Evolutionary conservation across 2,329 filamentous ascomycete genomes (phyloP).

Genomic region (Hypoxylon sp.): DNA sequence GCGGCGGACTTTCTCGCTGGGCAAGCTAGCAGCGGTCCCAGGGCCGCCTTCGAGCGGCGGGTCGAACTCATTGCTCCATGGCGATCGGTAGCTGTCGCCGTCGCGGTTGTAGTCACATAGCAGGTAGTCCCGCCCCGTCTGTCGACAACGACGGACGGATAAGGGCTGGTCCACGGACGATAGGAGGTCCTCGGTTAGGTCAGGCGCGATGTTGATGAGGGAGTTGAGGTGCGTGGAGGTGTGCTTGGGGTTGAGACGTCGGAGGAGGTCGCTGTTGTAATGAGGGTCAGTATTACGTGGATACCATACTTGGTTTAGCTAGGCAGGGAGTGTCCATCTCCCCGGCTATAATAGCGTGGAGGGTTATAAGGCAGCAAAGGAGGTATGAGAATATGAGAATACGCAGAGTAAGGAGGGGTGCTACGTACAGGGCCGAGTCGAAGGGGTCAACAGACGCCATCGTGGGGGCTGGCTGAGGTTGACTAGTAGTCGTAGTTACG

Average conservation of each 20-base stretch:
- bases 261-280: conserved; percentile 86
- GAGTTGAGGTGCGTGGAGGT: conserved; percentile 88
- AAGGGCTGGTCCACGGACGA: conserved; percentile 98
- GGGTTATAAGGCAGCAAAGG: conserved; percentile 29
- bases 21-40: conserved; percentile 83
- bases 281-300: conserved; percentile 18
- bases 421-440: conserved; percentile 79
- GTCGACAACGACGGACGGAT: conserved; percentile 84
- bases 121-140: conserved; percentile 93
- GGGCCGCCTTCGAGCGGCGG: conserved; percentile 77
- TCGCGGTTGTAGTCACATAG: conserved; percentile 99
- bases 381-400: conserved; percentile 11
- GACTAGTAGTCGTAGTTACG: neutral
- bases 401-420: conserved; percentile 11
- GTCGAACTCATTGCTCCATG: conserved; percentile 99
- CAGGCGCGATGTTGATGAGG: conserved; percentile 89
- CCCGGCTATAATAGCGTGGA: neutral
- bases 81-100: conserved; percentile 95
- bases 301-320: neutral
- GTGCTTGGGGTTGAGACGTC: conserved; percentile 94
- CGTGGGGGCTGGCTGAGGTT: conserved; percentile 18
- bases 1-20: conserved; percentile 89
- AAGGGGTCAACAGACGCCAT: conserved; percentile 74
- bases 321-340: neutral
- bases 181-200: conserved; percentile 96